These are phyloP conservation scores for Urostyla sp. DNA, from an alignment of 73 alveolate species.

Conservation along the genomic window DNA sequence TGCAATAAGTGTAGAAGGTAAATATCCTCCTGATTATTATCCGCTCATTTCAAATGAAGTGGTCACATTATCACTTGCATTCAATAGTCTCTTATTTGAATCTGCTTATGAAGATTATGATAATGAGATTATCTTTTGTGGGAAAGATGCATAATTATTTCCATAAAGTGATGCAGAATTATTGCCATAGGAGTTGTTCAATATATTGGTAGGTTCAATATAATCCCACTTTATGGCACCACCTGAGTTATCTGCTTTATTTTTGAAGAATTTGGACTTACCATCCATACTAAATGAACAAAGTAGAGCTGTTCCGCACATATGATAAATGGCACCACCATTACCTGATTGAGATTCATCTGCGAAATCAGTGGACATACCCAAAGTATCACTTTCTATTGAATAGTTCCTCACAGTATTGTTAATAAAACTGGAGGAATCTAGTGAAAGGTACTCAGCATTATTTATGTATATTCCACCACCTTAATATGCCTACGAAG, in stretches of 20 bases:
- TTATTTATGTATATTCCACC: too few species aligned
- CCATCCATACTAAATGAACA: background rate
- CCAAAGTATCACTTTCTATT: too few species aligned
- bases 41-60: too few species aligned
- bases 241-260: conserved; percentile 31
- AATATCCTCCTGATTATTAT: conserved; percentile 40
- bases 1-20: conserved; percentile 23
- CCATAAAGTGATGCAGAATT: conserved; percentile 42
- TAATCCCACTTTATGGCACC: conserved; percentile 54
- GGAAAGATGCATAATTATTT: conserved; percentile 34
- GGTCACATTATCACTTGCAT: too few species aligned
- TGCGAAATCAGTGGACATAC: too few species aligned
- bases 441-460: too few species aligned
- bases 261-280: background rate
- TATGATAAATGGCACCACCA: conserved; percentile 68
- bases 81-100: background rate
- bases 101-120: background rate
- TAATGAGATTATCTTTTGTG: conserved; percentile 18
- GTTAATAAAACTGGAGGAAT: too few species aligned
- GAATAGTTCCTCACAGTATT: too few species aligned
- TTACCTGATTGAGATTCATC: conserved; percentile 1
- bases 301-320: background rate
- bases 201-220: conserved; percentile 8
- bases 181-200: background rate
- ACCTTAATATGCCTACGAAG: too few species aligned